A percentile compares a stretch with the other conserved stretches of the same genome.
phyloP scores from a whole-genome alignment of 2,329 filamentous ascomycete species.

The Colletotrichum nymphaeae region DNA sequence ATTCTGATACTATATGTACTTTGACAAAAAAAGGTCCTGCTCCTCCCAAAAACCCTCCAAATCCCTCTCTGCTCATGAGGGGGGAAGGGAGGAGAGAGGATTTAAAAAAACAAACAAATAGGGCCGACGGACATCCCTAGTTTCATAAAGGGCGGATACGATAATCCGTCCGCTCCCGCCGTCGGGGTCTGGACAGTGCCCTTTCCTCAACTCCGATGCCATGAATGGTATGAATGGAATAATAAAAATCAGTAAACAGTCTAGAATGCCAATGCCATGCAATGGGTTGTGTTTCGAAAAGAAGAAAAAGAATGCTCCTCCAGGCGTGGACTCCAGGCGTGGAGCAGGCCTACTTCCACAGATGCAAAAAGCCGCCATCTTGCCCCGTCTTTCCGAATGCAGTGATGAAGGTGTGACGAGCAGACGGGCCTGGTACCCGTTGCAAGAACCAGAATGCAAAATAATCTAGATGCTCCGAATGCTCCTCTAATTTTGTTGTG shows the following conservation, averaged over 20 bases:
- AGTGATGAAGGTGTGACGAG: neutral
- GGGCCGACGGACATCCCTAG: neutral
- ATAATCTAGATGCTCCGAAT: slow-evolving; percentile 30
- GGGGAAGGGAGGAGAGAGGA: neutral
- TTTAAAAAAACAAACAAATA: neutral
- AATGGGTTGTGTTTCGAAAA: neutral
- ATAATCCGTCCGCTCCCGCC: neutral
- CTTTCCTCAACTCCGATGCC: slow-evolving; percentile 27
- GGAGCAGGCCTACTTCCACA: slow-evolving; percentile 20
- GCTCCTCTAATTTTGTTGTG: slow-evolving; percentile 8
- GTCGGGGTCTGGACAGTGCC: neutral
- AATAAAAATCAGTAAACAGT: slow-evolving; percentile 19
- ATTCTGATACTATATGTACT: slow-evolving; percentile 13
- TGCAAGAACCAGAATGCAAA: slow-evolving; percentile 28
- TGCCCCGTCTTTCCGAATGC: slow-evolving; percentile 3
- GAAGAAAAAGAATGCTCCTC: slow-evolving; percentile 14
- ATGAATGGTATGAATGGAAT: slow-evolving; percentile 22
- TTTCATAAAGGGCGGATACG: slow-evolving; percentile 21
- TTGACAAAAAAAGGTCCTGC: neutral
- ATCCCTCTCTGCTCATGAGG: slow-evolving; percentile 9
- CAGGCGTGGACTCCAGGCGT: neutral
- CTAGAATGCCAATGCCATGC: slow-evolving; percentile 1
- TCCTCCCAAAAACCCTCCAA: neutral
- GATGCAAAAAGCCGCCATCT: slow-evolving; percentile 25
- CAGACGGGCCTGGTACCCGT: slow-evolving; percentile 15